Conservation (phyloP, 169 alveolate genomes). For the Cryptosporidium muris region DNA sequence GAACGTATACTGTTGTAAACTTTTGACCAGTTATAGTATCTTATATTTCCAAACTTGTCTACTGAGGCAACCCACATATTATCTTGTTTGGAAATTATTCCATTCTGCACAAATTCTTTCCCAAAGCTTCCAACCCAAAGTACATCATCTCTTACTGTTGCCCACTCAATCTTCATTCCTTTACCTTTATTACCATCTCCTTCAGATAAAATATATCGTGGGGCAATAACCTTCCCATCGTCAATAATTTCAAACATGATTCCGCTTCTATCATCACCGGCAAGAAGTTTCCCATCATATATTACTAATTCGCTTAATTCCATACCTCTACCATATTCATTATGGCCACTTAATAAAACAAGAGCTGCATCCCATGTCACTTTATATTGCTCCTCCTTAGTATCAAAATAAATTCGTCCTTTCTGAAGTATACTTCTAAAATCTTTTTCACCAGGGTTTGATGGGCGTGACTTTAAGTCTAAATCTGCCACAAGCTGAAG, state of each 20-base stretch:
- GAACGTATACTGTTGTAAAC: conserved; percentile 62
- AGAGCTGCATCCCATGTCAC: conserved; percentile 27
- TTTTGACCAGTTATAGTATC: conserved; percentile 65
- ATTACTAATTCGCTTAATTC: conserved; percentile 72
- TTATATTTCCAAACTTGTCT: conserved; percentile 42
- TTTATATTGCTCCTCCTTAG: conserved; percentile 8
- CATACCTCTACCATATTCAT: conserved; percentile 76
- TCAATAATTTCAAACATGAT: conserved; percentile 70
- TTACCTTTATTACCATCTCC: conserved; percentile 73
- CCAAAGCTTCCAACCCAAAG: conserved; percentile 76
- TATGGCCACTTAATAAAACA: conserved; percentile 42
- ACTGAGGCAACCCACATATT: conserved; percentile 74
- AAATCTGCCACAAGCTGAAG: conserved; percentile 61
- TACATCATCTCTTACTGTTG: conserved; percentile 70
- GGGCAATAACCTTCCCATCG: conserved; percentile 53
- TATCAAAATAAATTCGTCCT: conserved; percentile 28
- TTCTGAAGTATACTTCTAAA: conserved; percentile 36
- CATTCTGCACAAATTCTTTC: conserved; percentile 73
- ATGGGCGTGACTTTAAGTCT: conserved; percentile 50
- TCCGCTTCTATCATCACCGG: conserved; percentile 77
- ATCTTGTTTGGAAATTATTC: conserved; percentile 28
- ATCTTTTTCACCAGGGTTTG: conserved; percentile 27
- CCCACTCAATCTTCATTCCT: conserved; percentile 78
- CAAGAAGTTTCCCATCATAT: conserved; percentile 72
- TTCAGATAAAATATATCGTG: conserved; percentile 72